These are phyloP conservation scores for Irpex rosettiformis DNA, from an alignment of 1,284 basidiomycete genomes.

Conservation along the genomic window DNA sequence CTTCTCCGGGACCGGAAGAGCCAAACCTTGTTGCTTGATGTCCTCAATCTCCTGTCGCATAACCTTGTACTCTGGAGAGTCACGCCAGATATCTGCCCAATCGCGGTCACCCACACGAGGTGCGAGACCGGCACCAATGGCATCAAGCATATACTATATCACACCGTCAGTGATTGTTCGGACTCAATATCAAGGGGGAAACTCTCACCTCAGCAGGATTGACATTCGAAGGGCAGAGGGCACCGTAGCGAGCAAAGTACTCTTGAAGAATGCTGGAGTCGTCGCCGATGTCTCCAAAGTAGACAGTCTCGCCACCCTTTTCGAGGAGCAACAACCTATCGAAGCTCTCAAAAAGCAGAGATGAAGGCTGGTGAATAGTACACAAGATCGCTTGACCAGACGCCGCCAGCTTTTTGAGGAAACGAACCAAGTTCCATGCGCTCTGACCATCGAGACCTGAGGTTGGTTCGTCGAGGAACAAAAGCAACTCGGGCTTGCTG, in stretches of 20 bases:
- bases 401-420: slow-evolving; percentile 81
- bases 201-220: slow-evolving; percentile 30
- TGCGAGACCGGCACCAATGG: slow-evolving; percentile 37
- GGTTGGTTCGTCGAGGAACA: slow-evolving; percentile 62
- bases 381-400: slow-evolving; percentile 83
- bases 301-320: slow-evolving; percentile 66
- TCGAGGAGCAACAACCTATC: slow-evolving; percentile 68
- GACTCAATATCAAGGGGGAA: too few species aligned
- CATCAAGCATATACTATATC: slow-evolving; percentile 34
- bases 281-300: slow-evolving; percentile 77
- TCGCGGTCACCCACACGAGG: slow-evolving; percentile 54
- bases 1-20: slow-evolving; percentile 18
- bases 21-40: slow-evolving; percentile 31
- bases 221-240: slow-evolving; percentile 56
- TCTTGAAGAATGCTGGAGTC: slow-evolving; percentile 58
- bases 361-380: slow-evolving; percentile 74
- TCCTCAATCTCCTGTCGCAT: slow-evolving; percentile 31
- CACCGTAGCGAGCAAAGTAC: slow-evolving; percentile 71
- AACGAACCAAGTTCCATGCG: slow-evolving; percentile 82
- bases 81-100: slow-evolving; percentile 63
- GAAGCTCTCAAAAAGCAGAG: slow-evolving; percentile 71
- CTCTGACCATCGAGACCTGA: slow-evolving; percentile 69
- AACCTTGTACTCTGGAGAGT: slow-evolving; percentile 40
- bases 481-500: slow-evolving; percentile 76
- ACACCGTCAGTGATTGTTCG: neutral